Evolutionary conservation across 2,329 filamentous ascomycete genomes (phyloP).

Genomic region (Harringtonia aguacate): DNA sequence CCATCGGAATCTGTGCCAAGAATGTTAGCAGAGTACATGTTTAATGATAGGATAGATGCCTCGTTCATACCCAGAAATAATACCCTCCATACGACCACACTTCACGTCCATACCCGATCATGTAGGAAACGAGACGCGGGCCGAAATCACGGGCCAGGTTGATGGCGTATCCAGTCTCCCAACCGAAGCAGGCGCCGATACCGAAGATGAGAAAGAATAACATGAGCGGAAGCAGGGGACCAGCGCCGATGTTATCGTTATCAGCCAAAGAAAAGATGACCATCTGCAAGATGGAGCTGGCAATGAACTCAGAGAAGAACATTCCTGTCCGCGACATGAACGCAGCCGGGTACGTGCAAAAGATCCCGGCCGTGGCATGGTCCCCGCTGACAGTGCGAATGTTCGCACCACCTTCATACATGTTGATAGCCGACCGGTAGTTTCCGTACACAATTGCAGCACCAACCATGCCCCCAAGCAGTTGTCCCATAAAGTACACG

Average conservation of each 20-base stretch:
- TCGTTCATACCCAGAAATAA: conserved; percentile 10
- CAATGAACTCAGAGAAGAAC: conserved; percentile 49
- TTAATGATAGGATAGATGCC: background rate
- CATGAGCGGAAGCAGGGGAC: conserved; percentile 28
- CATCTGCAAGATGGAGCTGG: conserved; percentile 43
- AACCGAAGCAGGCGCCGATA: conserved; percentile 41
- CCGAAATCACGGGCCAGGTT: conserved; percentile 49
- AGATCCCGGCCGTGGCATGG: conserved; percentile 40
- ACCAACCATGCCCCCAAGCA: conserved; percentile 45
- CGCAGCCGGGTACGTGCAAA: conserved; percentile 40
- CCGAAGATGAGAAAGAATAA: conserved; percentile 40
- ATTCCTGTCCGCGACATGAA: conserved; percentile 43
- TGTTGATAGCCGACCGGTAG: conserved; percentile 37
- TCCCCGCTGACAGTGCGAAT: conserved; percentile 24
- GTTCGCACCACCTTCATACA: conserved; percentile 14
- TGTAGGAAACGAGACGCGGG: conserved; percentile 46
- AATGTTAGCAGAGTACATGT: too few relatives aligned
- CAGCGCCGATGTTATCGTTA: conserved; percentile 47
- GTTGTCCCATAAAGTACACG: conserved; percentile 44
- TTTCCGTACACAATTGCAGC: conserved; percentile 43
- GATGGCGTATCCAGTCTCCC: conserved; percentile 41
- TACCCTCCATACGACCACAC: conserved; percentile 12
- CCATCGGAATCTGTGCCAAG: conserved; percentile 57
- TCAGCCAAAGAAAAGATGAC: conserved; percentile 48
- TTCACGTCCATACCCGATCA: conserved; percentile 28